Percentiles rank a stretch among this genome's conserved stretches.
phyloP scores from a whole-genome alignment of 768 basidiomycete species.

The Piloderma croceum region DNA sequence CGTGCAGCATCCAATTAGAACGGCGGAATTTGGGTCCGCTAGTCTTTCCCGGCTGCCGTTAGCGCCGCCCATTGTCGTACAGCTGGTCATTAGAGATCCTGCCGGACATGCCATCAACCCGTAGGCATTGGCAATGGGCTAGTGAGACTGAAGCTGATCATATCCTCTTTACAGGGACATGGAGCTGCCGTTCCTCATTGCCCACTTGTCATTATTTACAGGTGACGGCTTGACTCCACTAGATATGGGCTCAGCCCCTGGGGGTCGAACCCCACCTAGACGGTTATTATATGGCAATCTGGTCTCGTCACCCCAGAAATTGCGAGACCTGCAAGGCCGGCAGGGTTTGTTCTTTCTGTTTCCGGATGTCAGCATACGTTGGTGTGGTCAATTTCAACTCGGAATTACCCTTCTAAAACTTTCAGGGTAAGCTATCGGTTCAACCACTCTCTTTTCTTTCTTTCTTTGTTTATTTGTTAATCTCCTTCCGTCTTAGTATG shows the following conservation, averaged over 20 bases:
- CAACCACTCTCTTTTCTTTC: conserved; percentile 11
- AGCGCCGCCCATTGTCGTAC: conserved; percentile 79
- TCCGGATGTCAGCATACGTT: conserved; percentile 83
- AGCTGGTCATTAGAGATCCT: conserved; percentile 67
- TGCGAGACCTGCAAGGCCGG: conserved; percentile 77
- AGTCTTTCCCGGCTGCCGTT: conserved; percentile 76
- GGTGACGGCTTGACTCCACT: conserved; percentile 59
- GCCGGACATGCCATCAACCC: conserved; percentile 68
- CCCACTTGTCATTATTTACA: conserved; percentile 71
- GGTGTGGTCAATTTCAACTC: conserved; percentile 70
- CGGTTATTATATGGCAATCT: conserved; percentile 79
- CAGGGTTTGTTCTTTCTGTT: conserved; percentile 86
- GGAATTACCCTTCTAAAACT: conserved; percentile 69
- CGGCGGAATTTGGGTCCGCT: conserved; percentile 75
- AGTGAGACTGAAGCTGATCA: conserved; percentile 11
- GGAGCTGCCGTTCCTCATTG: conserved; percentile 84
- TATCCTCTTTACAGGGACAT: conserved; percentile 51
- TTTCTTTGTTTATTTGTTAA: conserved; percentile 13
- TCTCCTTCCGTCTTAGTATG: conserved; percentile 34
- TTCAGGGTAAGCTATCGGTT: conserved; percentile 53
- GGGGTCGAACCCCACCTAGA: conserved; percentile 40
- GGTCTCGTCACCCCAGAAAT: conserved; percentile 73
- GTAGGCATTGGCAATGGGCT: conserved; percentile 48
- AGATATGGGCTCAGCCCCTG: conserved; percentile 59
- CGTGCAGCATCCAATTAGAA: conserved; percentile 76